Conservation (phyloP, 192 early-diverging fungal genomes). For the Physocladia obscura region DNA sequence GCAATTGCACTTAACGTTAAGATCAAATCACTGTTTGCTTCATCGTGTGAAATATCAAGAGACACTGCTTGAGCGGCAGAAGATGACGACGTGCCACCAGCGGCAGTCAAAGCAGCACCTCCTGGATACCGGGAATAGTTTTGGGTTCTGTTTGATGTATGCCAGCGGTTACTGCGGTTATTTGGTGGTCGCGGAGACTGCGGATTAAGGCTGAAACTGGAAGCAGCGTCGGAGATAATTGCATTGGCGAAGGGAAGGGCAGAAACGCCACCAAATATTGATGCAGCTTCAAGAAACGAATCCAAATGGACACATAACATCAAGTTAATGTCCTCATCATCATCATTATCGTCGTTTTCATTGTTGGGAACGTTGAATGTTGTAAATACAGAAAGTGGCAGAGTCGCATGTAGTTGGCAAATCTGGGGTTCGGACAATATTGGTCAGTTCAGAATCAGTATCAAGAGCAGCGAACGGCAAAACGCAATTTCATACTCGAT, state of each 20-base stretch:
- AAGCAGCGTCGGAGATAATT: not conserved
- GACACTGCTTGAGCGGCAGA: not conserved
- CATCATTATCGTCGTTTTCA: not conserved
- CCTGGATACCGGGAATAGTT: not conserved
- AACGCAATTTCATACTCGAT: too few relatives aligned
- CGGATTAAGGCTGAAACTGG: too few relatives aligned
- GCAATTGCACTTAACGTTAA: too few relatives aligned
- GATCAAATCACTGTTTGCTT: not conserved
- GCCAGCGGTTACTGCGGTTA: too few relatives aligned
- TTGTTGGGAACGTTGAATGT: not conserved
- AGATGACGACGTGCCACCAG: not conserved
- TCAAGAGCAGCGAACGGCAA: not conserved
- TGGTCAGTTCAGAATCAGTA: not conserved
- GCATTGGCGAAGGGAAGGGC: not conserved
- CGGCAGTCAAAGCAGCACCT: too few relatives aligned
- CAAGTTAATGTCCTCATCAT: not conserved
- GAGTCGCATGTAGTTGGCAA: conserved; percentile 4
- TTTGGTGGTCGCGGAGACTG: too few relatives aligned
- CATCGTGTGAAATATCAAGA: not conserved
- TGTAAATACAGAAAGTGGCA: not conserved
- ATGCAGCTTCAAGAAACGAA: not conserved
- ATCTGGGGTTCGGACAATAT: conserved; percentile 4
- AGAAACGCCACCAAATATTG: conserved; percentile 2
- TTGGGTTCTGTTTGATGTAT: not conserved
- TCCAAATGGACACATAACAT: conserved; percentile 10